Conservation (phyloP, 176 grass and related monocot genomes). For the Zoysia pacifica region DNA sequence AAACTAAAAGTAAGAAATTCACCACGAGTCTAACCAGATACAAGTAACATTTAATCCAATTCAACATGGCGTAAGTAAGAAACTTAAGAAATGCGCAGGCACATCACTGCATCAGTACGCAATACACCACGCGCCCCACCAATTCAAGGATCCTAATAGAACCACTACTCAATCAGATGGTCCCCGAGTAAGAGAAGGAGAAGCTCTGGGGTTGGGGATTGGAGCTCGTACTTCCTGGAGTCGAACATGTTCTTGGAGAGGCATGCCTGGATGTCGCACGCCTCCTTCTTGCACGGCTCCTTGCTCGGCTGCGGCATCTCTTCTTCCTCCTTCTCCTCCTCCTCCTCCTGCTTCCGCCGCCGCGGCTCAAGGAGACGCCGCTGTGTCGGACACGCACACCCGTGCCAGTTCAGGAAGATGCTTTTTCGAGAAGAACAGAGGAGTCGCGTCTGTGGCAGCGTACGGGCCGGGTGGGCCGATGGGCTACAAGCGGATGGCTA, state of each 20-base stretch:
- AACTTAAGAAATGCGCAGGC: neutral
- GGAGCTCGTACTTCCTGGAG: slow-evolving; percentile 53
- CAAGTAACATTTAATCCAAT: neutral
- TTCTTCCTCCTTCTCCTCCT: neutral
- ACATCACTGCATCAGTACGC: neutral
- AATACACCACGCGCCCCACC: neutral
- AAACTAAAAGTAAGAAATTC: neutral
- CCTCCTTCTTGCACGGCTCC: slow-evolving; percentile 96
- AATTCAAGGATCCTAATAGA: neutral
- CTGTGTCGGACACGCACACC: neutral
- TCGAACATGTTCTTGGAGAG: slow-evolving; percentile 94
- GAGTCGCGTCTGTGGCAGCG: neutral
- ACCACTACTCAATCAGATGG: neutral
- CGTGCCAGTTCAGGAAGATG: neutral
- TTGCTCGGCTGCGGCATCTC: slow-evolving; percentile 71
- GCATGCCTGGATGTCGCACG: slow-evolving; percentile 88
- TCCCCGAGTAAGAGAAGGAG: neutral
- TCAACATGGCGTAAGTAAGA: neutral
- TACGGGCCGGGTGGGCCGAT: neutral
- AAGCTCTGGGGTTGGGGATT: neutral
- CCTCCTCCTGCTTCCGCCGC: neutral
- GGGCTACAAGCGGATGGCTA: neutral
- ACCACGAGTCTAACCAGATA: neutral
- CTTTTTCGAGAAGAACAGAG: neutral
- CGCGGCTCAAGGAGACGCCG: neutral